A percentile compares a stretch with the other conserved stretches of the same genome.
These are phyloP conservation scores for Fomitopsis palustris DNA, from an alignment of 1,284 basidiomycete genomes.

Conservation along the genomic window DNA sequence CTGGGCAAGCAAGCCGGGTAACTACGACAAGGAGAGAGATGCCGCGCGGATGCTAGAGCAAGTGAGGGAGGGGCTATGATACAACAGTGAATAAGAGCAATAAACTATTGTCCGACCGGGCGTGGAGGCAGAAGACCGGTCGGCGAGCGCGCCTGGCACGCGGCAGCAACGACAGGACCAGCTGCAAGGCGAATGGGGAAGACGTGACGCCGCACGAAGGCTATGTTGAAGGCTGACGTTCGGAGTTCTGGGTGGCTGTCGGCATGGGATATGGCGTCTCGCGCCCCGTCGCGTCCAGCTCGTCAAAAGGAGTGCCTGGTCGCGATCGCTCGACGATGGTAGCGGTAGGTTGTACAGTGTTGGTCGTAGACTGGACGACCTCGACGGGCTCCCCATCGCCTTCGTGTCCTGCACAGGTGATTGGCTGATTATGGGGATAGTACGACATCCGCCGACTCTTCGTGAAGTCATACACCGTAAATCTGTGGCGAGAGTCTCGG, in stretches of 20 bases:
- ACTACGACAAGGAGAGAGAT: neutral
- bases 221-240: slow-evolving; percentile 13
- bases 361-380: slow-evolving; percentile 37
- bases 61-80: neutral
- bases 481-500: slow-evolving; percentile 38
- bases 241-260: slow-evolving; percentile 12
- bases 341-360: slow-evolving; percentile 40
- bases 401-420: slow-evolving; percentile 44
- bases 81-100: slow-evolving; percentile 1
- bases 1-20: slow-evolving; percentile 11
- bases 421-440: slow-evolving; percentile 75
- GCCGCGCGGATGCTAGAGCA: neutral
- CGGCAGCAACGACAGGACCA: slow-evolving; percentile 2
- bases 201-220: neutral
- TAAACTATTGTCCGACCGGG: neutral
- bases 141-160: neutral
- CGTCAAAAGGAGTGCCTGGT: slow-evolving; percentile 47
- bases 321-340: slow-evolving; percentile 54
- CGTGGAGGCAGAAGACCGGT: neutral
- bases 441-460: slow-evolving; percentile 66
- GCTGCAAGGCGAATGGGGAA: slow-evolving; percentile 7
- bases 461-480: slow-evolving; percentile 75
- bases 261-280: slow-evolving; percentile 14
- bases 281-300: slow-evolving; percentile 12
- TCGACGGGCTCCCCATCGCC: slow-evolving; percentile 33